Conservation (phyloP, 2,329 filamentous ascomycete genomes). For the Pseudogymnoascus sp. region DNA sequence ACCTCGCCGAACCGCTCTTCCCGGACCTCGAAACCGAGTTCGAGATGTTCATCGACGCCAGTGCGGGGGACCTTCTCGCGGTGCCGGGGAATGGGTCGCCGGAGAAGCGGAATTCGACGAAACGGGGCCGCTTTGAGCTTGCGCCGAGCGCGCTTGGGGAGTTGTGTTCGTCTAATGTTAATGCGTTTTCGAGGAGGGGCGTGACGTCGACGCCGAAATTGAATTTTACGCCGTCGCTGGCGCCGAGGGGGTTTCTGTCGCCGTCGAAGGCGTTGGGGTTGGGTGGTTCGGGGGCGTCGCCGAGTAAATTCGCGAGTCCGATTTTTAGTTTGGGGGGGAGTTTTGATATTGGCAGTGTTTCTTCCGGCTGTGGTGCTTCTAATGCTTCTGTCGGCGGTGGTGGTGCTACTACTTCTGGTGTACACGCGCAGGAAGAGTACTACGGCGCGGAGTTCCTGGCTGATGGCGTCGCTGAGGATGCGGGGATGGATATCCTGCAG, state of each 20-base stretch:
- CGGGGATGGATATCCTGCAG: constrained; percentile 63
- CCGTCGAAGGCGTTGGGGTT: constrained; percentile 50
- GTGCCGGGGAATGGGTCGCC: constrained; percentile 54
- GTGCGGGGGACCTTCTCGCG: constrained; percentile 34
- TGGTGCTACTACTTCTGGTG: neutral
- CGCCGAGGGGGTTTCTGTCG: constrained; percentile 38
- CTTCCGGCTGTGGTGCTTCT: constrained; percentile 20
- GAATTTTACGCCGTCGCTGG: constrained; percentile 36
- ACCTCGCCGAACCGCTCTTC: constrained; percentile 52
- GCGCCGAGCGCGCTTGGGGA: constrained; percentile 31
- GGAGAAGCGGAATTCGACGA: constrained; percentile 54
- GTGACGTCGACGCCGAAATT: constrained; percentile 44
- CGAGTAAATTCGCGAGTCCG: constrained; percentile 39
- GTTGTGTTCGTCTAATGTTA: constrained; percentile 17
- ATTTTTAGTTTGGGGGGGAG: neutral
- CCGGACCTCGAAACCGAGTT: constrained; percentile 48
- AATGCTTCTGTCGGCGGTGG: constrained; percentile 16
- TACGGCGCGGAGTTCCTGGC: constrained; percentile 48
- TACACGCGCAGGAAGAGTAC: constrained; percentile 39
- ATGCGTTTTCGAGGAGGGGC: constrained; percentile 44
- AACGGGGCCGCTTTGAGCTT: constrained; percentile 50
- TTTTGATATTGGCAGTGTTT: neutral
- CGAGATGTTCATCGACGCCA: constrained; percentile 51
- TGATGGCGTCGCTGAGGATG: constrained; percentile 51
- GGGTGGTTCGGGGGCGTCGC: constrained; percentile 35